Base-by-base conservation (phyloP, 192 early-diverging fungal genomes). In the Dissophora globulifera region DNA sequence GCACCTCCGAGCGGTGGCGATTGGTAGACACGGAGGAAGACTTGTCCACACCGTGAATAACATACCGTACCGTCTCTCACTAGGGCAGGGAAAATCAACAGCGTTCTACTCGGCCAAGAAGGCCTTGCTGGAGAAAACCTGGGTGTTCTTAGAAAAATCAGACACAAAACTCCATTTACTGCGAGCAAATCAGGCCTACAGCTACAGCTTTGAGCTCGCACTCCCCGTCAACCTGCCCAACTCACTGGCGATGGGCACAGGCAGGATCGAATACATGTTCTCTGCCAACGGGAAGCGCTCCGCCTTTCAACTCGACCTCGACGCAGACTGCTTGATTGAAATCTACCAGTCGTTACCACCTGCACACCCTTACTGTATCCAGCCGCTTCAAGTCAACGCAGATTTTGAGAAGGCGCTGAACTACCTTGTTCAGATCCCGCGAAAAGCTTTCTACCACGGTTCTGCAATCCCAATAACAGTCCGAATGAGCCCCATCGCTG, bases 331-430 rank as follows among this genome's bases (percentile, higher is more conserved):
- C 19, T 7, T 75, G 9, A 22, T 75, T 12, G 71, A 75, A 51
- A 75, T 75, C 32, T 75, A 75, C 32, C 71, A 75, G 50, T 65
- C 71, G 20, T 50, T 75, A 4, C 71, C 71, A 16, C 62, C 71
- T 11, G n/a, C 62, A 2, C 71, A 75, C 43, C 48, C 55, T 9
- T 54, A 66, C 30, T 75, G 71, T 26, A 40, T 66, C 17, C 66
- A 75, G 43, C 71, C 71, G 16, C 13, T 61, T 10, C 71, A 75
- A 17, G 56, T 49, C 17, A 49, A 62, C 5, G 56, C 62, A 30
- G 54, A 75, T 20, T 75, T 64, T 52, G 62, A 75, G 16, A 17
- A 65, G 2, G 71, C 62, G 2, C n/a, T 75, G 25, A 66, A 61
- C 15, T 75, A 75, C 31, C 12, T 75, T 22, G 58, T 75, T 35